These are phyloP conservation scores for Discostella stelligera DNA, from an alignment of 352 stramenopile genomes.

Conservation along the genomic window DNA sequence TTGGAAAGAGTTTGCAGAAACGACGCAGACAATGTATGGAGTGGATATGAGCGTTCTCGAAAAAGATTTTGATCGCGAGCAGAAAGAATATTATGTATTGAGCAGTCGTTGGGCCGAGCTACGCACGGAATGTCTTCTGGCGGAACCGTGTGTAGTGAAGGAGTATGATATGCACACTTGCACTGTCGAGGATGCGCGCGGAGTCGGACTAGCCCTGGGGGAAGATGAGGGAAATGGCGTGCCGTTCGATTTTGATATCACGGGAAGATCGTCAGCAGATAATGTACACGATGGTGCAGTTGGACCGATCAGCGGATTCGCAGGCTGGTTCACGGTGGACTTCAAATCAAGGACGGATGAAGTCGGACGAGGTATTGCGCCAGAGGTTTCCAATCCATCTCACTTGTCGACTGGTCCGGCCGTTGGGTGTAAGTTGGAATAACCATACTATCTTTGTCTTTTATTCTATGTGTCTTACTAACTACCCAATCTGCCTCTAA, in stretches of 20 bases:
- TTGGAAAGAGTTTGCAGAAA: slow-evolving; percentile 83
- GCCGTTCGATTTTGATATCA: slow-evolving; percentile 78
- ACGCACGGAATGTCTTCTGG: slow-evolving; percentile 62
- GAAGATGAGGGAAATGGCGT: slow-evolving; percentile 53
- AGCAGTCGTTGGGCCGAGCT: slow-evolving; percentile 85
- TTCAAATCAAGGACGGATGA: slow-evolving; percentile 86
- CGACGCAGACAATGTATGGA: slow-evolving; percentile 94
- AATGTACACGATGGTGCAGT: slow-evolving; percentile 21
- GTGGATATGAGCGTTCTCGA: slow-evolving; percentile 92
- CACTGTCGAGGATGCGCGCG: slow-evolving; percentile 81
- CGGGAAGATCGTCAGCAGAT: slow-evolving; percentile 18
- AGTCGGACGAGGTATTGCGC: slow-evolving; percentile 74
- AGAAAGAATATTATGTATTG: slow-evolving; percentile 94
- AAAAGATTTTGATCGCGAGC: slow-evolving; percentile 87
- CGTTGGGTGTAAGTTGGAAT: slow-evolving; percentile 61
- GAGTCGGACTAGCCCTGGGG: slow-evolving; percentile 52
- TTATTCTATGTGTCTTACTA: not conserved
- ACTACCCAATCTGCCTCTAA: slow-evolving; percentile 78
- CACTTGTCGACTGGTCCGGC: slow-evolving; percentile 85
- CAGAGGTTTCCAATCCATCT: slow-evolving; percentile 69
- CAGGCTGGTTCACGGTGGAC: slow-evolving; percentile 98
- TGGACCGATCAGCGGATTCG: slow-evolving; percentile 94
- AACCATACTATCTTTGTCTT: not conserved
- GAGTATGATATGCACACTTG: slow-evolving; percentile 85
- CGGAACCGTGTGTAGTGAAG: slow-evolving; percentile 76